These are phyloP conservation scores for Termitomyces sp. DNA, from an alignment of 768 basidiomycete genomes.

Conservation along the genomic window DNA sequence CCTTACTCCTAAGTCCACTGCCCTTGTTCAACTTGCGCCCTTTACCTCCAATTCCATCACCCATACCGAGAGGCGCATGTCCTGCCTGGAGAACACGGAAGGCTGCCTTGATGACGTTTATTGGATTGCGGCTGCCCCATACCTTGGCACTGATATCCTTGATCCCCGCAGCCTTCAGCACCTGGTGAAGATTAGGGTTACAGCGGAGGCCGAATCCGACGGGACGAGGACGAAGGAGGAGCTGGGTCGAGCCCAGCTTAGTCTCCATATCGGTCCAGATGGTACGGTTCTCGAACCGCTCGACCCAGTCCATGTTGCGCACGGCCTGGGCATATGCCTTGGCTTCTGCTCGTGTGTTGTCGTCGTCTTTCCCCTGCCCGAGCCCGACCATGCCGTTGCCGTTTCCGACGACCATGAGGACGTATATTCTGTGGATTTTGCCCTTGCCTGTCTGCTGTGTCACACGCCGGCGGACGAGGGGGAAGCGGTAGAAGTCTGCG, in stretches of 20 bases:
- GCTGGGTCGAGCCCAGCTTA: slow-evolving; percentile 80
- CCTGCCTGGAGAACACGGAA: slow-evolving; percentile 84
- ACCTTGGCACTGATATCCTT: slow-evolving; percentile 94
- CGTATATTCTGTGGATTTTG: slow-evolving; percentile 61
- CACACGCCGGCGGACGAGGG: slow-evolving; percentile 51
- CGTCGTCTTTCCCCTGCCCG: slow-evolving; percentile 74
- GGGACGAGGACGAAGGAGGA: slow-evolving; percentile 76
- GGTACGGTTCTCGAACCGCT: slow-evolving; percentile 93
- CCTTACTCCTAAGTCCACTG: slow-evolving; percentile 57
- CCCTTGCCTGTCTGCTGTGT: slow-evolving; percentile 94
- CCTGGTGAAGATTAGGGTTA: slow-evolving; percentile 83
- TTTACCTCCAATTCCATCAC: slow-evolving; percentile 72
- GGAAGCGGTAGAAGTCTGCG: slow-evolving; percentile 29
- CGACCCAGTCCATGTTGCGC: slow-evolving; percentile 86
- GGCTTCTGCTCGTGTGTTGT: slow-evolving; percentile 41
- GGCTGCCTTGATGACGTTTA: slow-evolving; percentile 82
- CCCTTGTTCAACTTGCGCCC: slow-evolving; percentile 73
- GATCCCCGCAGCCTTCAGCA: slow-evolving; percentile 91
- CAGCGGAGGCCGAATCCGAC: slow-evolving; percentile 91
- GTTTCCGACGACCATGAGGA: slow-evolving; percentile 73
- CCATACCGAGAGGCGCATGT: slow-evolving; percentile 73
- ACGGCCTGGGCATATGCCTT: slow-evolving; percentile 69
- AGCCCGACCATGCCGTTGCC: slow-evolving; percentile 79
- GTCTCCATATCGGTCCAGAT: slow-evolving; percentile 84
- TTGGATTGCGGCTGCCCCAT: slow-evolving; percentile 84